Percentiles rank a stretch among this genome's conserved stretches.
Conservation (phyloP, 129 eudicot species). For the Apium graveolens region DNA sequence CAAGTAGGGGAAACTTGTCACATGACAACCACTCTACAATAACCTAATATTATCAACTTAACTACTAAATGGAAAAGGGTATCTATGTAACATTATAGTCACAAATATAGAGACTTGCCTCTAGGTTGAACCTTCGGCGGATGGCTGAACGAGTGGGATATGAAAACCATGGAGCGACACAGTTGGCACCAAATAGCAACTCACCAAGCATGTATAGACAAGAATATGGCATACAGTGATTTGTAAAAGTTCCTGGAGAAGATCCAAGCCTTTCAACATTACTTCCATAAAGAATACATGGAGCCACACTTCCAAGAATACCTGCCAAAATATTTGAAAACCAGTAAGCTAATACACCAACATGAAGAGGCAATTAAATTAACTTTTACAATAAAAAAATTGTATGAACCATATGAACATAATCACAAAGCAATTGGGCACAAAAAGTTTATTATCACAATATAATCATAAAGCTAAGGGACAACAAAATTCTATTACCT, state of each 20-base stretch:
- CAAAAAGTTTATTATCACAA: background rate
- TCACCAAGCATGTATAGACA: conserved; percentile 74
- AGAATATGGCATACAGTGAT: conserved; percentile 83
- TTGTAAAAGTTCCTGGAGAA: conserved; percentile 74
- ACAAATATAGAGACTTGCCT: conserved; percentile 36
- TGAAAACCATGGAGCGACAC: conserved; percentile 88
- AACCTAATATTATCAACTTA: background rate
- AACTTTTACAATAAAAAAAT: background rate
- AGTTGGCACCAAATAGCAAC: conserved; percentile 66
- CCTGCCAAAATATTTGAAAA: conserved; percentile 31
- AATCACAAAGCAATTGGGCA: background rate
- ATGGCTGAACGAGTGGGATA: conserved; percentile 76
- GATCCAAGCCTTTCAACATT: conserved; percentile 86
- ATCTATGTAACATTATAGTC: background rate
- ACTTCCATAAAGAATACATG: conserved; percentile 89
- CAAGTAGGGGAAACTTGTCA: background rate
- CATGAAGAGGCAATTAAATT: background rate
- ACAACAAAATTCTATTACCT: background rate
- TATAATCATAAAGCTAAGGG: background rate
- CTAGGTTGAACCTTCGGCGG: conserved; percentile 83
- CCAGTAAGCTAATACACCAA: background rate
- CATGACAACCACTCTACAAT: background rate
- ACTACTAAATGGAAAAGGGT: background rate
- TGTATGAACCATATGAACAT: background rate
- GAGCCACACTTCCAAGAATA: conserved; percentile 85